phyloP scores from a whole-genome alignment of 1,284 basidiomycete species.

The Cryptococcus floricola region DNA sequence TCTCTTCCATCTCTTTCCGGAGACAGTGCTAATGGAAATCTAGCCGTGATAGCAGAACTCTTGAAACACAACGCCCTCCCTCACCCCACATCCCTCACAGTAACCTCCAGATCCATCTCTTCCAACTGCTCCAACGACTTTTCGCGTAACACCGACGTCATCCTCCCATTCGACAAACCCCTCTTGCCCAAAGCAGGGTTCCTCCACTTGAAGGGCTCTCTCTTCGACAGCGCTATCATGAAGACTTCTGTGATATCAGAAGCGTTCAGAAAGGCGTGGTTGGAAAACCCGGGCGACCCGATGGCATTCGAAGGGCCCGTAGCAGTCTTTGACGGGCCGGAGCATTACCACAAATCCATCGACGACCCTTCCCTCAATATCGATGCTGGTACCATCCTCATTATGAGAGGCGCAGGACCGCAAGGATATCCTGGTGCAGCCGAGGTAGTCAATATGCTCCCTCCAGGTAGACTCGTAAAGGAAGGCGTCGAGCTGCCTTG shows the following conservation, averaged over 20 bases:
- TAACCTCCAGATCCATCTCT: constrained; percentile 36
- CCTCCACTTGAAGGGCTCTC: constrained; percentile 44
- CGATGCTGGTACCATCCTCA: constrained; percentile 35
- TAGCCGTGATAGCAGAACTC: constrained; percentile 42
- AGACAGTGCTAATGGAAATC: not conserved
- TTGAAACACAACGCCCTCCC: constrained; percentile 35
- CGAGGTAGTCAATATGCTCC: constrained; percentile 50
- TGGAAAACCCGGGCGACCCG: constrained; percentile 44
- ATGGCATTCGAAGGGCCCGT: constrained; percentile 49
- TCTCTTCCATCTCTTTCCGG: not conserved
- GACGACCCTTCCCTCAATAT: constrained; percentile 36
- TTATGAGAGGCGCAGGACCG: constrained; percentile 48
- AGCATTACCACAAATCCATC: constrained; percentile 42
- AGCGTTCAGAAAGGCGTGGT: constrained; percentile 41
- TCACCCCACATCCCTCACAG: constrained; percentile 38
- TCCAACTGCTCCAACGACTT: constrained; percentile 42
- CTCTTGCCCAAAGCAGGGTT: constrained; percentile 44
- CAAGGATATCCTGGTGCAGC: constrained; percentile 46
- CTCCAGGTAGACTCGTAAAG: constrained; percentile 46
- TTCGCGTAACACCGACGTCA: constrained; percentile 40
- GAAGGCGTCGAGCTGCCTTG: constrained; percentile 48
- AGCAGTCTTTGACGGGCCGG: constrained; percentile 48
- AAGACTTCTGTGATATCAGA: constrained; percentile 48
- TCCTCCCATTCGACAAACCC: constrained; percentile 39
- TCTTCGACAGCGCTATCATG: constrained; percentile 50